Percentiles rank a stretch among this genome's conserved stretches.
Conservation (phyloP, 2,329 filamentous ascomycete genomes). For the Sporothrix globosa region DNA sequence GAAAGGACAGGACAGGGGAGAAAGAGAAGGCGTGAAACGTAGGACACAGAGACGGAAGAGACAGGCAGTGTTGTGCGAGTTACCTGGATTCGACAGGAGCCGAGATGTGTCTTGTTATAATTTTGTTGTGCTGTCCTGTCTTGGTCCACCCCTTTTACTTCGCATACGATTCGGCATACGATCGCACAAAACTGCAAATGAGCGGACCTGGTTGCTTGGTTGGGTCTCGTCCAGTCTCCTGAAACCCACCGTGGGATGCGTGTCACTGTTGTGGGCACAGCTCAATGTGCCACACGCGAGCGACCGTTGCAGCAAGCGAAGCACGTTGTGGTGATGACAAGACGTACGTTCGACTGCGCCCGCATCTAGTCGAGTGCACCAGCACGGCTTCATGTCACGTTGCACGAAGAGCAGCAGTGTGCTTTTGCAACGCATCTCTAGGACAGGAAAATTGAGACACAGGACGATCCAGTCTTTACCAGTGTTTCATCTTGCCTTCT, state of each 20-base stretch:
- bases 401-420: background rate
- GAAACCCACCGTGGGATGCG: background rate
- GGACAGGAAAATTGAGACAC: background rate
- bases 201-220: background rate
- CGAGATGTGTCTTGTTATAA: conserved; percentile 8
- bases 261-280: background rate
- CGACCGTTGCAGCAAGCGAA: conserved; percentile 13
- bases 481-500: background rate
- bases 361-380: background rate
- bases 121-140: background rate
- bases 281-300: background rate
- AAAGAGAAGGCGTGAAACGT: background rate
- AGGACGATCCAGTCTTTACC: background rate
- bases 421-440: background rate
- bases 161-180: background rate
- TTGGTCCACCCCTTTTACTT: background rate
- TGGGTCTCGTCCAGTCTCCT: background rate
- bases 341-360: background rate
- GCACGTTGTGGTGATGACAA: background rate
- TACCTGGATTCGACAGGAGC: conserved; percentile 6
- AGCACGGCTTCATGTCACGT: background rate
- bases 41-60: background rate
- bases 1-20: background rate
- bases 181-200: background rate
- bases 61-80: background rate